Base-by-base conservation (phyloP, 768 basidiomycete genomes). In the Pleurotus giganteus region DNA sequence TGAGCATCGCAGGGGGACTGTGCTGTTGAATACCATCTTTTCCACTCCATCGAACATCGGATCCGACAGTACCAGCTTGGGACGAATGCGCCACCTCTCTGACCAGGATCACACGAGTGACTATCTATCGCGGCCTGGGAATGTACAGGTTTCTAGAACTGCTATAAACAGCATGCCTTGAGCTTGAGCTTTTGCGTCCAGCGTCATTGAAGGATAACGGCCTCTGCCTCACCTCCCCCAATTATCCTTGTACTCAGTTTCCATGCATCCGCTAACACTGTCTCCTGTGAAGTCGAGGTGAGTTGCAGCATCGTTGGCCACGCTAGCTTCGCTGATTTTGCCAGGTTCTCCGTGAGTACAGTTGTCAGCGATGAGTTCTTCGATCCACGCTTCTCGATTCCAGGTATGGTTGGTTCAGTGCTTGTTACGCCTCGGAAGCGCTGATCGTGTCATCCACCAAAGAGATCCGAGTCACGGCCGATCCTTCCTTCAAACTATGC, bases 61-160 rank as follows among this genome's bases (percentile, higher is more conserved):
- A 32, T 32, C 31, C 31, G 13, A 32, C 6, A 32, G 7, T 6
- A 13, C 31, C n/a, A 27, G 43, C 23, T 13, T 29, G 12, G 4
- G 15, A 47, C 26, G 19, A 24, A 51, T 37, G 32, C 31, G 17
- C 13, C 39, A 34, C 37, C 44, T 13, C 21, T 15, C 9, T 39
- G n/a, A 12, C 17, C 21, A 21, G 4, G 31, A 34, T 37, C 49
- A 37, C 49, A 51, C 47, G 47, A 49, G 47, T 23, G 27, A 29
- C n/a, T 31, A 29, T 17, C 8, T 17, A 31, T 28, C n/a, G 31
- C 49, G 21, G n/a, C 31, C 49, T 51, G 49, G 49, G 49, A 51
- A 51, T 36, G 11, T 24, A 8, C 17, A 36, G 19, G 49, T 15
- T 51, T 37, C 21, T 23, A 8, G n/a, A 23, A 15, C 46, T 36